Percentiles rank a stretch among this genome's conserved stretches.
These are phyloP conservation scores for Batrachochytrium dendrobatidis DNA, from an alignment of 371 early-diverging fungal genomes.

Conservation along the genomic window DNA sequence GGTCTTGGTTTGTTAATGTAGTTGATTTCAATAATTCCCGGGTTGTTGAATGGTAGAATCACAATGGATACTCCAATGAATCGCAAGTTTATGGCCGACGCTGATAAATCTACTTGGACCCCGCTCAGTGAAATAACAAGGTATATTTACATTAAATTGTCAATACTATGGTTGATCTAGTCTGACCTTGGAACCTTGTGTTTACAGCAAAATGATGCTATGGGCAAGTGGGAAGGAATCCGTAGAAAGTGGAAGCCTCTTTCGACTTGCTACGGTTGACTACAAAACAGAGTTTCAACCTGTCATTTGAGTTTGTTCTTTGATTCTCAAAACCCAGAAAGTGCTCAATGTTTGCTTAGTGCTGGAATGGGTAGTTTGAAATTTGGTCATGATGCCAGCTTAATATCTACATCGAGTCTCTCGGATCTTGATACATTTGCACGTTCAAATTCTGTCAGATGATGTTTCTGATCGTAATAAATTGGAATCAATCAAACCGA, in stretches of 20 bases:
- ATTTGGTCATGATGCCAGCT: no score
- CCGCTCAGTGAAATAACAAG: constrained; percentile 67
- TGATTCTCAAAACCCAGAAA: no score
- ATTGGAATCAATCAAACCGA: no score
- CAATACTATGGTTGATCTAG: not conserved
- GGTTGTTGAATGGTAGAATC: constrained; percentile 33
- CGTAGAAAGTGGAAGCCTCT: constrained; percentile 17
- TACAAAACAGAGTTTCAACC: constrained; percentile 14
- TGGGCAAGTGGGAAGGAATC: constrained; percentile 24
- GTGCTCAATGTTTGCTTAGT: no score
- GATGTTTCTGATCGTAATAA: no score
- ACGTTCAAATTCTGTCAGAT: no score
- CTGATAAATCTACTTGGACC: constrained; percentile 85
- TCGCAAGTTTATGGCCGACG: constrained; percentile 78
- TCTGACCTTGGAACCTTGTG: not conserved
- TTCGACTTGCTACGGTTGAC: constrained; percentile 17
- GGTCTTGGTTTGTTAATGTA: no score
- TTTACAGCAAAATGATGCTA: constrained; percentile 9
- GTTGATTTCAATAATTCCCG: not conserved
- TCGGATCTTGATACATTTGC: no score
- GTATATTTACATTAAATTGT: constrained; percentile 34
- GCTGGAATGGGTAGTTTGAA: no score
- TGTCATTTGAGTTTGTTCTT: constrained; percentile 7
- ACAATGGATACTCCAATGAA: constrained; percentile 93
- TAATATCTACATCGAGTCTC: no score